These are phyloP conservation scores for Fusarium austroafricanum DNA, from an alignment of 2,329 filamentous ascomycete species.

Conservation along the genomic window DNA sequence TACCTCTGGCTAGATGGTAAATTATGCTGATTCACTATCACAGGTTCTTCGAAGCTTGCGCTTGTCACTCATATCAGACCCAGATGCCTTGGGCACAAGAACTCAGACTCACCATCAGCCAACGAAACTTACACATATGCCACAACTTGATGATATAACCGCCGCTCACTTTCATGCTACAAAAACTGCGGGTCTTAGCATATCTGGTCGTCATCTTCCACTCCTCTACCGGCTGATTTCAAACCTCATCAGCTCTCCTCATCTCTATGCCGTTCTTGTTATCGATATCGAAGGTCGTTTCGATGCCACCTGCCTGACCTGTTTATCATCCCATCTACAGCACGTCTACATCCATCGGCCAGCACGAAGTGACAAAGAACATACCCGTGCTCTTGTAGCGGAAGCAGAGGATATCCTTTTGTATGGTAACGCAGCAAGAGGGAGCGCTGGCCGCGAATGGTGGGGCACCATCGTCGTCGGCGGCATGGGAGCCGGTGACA, in stretches of 20 bases:
- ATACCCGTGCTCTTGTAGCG: conserved; percentile 52
- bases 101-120: conserved; percentile 32
- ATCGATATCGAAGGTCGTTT: conserved; percentile 68
- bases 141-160: conserved; percentile 60
- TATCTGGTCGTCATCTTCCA: conserved; percentile 65
- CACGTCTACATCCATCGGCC: conserved; percentile 65
- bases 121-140: conserved; percentile 55
- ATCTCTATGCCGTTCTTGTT: conserved; percentile 62
- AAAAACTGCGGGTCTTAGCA: conserved; percentile 59
- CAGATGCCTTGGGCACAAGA: conserved; percentile 16
- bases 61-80: conserved; percentile 41
- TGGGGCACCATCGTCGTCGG: conserved; percentile 70
- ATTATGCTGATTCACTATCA: not conserved
- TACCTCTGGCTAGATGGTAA: not conserved
- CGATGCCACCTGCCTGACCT: conserved; percentile 61
- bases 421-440: conserved; percentile 56
- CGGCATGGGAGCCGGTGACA: conserved; percentile 51
- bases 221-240: conserved; percentile 68
- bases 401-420: conserved; percentile 62
- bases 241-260: conserved; percentile 61
- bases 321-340: conserved; percentile 53
- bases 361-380: conserved; percentile 44
- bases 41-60: conserved; percentile 45
- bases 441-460: conserved; percentile 61
- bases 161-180: conserved; percentile 61